Evolutionary conservation across 78 protist genomes (phyloP).

Genomic region (Thecamonas trahens): DNA sequence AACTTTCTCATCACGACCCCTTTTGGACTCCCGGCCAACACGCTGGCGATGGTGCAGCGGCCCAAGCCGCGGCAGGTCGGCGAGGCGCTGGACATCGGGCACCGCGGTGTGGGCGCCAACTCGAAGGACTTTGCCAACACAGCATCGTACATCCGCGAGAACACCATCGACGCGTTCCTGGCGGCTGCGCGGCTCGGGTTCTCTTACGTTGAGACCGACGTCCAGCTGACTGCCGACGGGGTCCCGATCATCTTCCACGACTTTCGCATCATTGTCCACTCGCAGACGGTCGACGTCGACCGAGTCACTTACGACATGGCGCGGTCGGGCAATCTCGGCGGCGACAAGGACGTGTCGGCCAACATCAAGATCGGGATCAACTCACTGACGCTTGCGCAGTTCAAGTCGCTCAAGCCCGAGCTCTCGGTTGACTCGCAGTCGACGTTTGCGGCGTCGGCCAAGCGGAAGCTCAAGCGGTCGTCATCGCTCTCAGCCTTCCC

Average conservation of each 20-base stretch:
- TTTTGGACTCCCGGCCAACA: too few relatives aligned
- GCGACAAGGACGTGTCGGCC: background rate
- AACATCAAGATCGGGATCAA: background rate
- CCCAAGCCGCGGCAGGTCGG: too few relatives aligned
- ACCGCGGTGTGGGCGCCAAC: slow-evolving; percentile 53
- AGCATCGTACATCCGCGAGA: slow-evolving; percentile 57
- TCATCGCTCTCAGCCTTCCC: too few relatives aligned
- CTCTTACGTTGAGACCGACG: slow-evolving; percentile 54
- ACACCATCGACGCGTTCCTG: slow-evolving; percentile 58
- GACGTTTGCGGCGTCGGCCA: too few relatives aligned
- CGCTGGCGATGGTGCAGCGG: too few relatives aligned
- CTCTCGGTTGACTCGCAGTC: too few relatives aligned
- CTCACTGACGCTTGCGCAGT: background rate
- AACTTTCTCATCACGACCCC: too few relatives aligned
- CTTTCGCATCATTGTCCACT: slow-evolving; percentile 32
- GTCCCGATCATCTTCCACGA: slow-evolving; percentile 62
- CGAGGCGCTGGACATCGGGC: slow-evolving; percentile 41
- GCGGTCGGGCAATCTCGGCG: too few relatives aligned
- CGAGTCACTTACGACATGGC: too few relatives aligned
- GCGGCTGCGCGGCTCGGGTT: slow-evolving; percentile 63
- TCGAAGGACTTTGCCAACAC: slow-evolving; percentile 25
- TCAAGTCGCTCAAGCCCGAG: background rate
- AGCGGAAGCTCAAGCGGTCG: too few relatives aligned
- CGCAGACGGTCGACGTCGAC: too few relatives aligned
- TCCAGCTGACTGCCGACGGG: slow-evolving; percentile 50